Evolutionary conservation across 192 early-diverging fungal species (phyloP).

Genomic region (Coemansia sp.): DNA sequence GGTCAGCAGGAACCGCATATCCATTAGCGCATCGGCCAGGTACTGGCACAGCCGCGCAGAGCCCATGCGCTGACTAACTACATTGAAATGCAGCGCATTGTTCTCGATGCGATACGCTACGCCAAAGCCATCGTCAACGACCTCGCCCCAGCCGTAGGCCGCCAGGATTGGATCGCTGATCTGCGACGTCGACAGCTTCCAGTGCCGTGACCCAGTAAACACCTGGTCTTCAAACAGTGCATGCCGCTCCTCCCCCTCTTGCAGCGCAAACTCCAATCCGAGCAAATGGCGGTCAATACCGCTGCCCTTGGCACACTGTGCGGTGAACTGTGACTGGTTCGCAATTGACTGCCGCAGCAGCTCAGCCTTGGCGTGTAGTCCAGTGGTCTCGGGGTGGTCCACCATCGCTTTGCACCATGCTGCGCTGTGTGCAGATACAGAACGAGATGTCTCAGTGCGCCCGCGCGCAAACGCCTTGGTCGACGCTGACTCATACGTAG

Average conservation of each 20-base stretch:
- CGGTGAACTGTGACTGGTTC: slow-evolving; percentile 58
- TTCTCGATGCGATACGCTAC: slow-evolving; percentile 58
- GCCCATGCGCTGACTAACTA: slow-evolving; percentile 49
- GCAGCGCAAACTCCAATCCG: slow-evolving; percentile 60
- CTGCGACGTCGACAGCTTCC: slow-evolving; percentile 68
- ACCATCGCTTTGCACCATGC: slow-evolving; percentile 61
- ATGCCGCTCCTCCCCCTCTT: slow-evolving; percentile 39
- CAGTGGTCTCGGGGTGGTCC: slow-evolving; percentile 51
- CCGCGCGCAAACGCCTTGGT: slow-evolving; percentile 67
- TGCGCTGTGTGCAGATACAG: slow-evolving; percentile 61
- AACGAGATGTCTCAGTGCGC: slow-evolving; percentile 76
- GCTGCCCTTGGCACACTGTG: slow-evolving; percentile 57
- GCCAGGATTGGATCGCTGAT: slow-evolving; percentile 55
- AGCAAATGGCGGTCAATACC: slow-evolving; percentile 75
- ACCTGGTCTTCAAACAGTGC: slow-evolving; percentile 55
- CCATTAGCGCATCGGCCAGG: slow-evolving; percentile 65
- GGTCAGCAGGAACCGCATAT: slow-evolving; percentile 62
- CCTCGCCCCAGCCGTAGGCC: slow-evolving; percentile 62
- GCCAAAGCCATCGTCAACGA: slow-evolving; percentile 60
- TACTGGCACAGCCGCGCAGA: slow-evolving; percentile 59
- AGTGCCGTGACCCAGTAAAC: slow-evolving; percentile 60
- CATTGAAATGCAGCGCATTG: slow-evolving; percentile 51
- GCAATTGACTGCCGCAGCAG: slow-evolving; percentile 55
- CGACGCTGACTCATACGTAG: slow-evolving; percentile 73
- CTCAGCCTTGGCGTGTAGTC: slow-evolving; percentile 46